Conservation (phyloP, 164 flowering plant species). For the Platanus orientalis region DNA sequence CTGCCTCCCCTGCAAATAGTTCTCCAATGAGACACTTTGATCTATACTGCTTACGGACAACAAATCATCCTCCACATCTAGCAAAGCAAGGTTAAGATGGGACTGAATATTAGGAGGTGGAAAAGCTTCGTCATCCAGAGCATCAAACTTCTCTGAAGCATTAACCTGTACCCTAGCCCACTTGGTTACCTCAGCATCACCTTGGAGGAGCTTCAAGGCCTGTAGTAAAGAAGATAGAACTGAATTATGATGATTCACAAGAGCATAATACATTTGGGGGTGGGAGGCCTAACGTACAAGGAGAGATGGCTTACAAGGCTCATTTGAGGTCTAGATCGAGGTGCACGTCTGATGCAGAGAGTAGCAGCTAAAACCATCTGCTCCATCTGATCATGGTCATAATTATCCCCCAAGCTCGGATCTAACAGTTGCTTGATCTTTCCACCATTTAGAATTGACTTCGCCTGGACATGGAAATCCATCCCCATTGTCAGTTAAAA, state of each 20-base stretch:
- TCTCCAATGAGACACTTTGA: constrained; percentile 62
- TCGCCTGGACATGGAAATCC: constrained; percentile 49
- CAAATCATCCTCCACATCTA: constrained; percentile 76
- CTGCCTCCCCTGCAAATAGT: constrained; percentile 81
- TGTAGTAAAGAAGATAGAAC: constrained; percentile 15
- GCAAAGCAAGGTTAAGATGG: constrained; percentile 79
- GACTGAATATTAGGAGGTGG: constrained; percentile 56
- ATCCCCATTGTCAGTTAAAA: not conserved
- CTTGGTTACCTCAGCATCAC: constrained; percentile 56
- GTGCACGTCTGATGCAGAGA: constrained; percentile 63
- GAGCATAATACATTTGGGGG: not conserved
- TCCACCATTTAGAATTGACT: constrained; percentile 69
- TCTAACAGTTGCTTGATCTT: too few relatives aligned
- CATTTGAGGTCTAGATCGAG: constrained; percentile 77
- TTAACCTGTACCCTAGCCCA: constrained; percentile 70
- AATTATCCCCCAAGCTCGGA: too few relatives aligned
- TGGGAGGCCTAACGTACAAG: too few relatives aligned
- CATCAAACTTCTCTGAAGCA: constrained; percentile 45
- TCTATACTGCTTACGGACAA: constrained; percentile 69
- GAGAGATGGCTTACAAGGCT: constrained; percentile 44
- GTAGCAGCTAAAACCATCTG: constrained; percentile 78
- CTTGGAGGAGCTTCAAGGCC: constrained; percentile 87
- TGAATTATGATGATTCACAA: not conserved
- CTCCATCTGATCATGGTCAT: constrained; percentile 59
- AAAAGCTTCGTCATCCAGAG: constrained; percentile 45